Evolutionary conservation across 495 filamentous ascomycete genomes (phyloP).

Genomic region (Gamarada debralockiae): DNA sequence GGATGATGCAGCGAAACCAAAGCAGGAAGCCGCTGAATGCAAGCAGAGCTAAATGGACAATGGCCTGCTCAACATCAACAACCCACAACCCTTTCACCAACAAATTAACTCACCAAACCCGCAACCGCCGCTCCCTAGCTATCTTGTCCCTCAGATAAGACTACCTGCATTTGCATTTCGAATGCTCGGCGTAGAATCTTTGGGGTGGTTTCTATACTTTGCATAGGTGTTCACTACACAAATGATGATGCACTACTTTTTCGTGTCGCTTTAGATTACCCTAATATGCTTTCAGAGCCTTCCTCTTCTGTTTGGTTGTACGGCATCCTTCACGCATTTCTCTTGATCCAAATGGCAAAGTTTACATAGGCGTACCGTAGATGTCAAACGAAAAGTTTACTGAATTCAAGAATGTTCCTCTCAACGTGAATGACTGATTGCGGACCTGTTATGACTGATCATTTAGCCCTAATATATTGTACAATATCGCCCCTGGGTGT

Average conservation of each 20-base stretch:
- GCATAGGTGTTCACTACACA: slow-evolving; percentile 9
- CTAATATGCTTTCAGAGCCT: slow-evolving; percentile 19
- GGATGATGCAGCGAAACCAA: slow-evolving; percentile 95
- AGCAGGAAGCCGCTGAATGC: slow-evolving; percentile 98
- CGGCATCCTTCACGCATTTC: slow-evolving; percentile 12
- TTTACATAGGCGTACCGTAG: slow-evolving; percentile 20
- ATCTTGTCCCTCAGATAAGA: not conserved
- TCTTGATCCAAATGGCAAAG: slow-evolving; percentile 13
- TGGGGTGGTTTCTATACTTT: slow-evolving; percentile 1
- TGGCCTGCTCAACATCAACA: not conserved
- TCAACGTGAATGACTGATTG: too few relatives aligned
- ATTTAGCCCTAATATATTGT: too few relatives aligned
- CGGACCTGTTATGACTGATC: too few relatives aligned
- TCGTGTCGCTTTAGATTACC: slow-evolving; percentile 19
- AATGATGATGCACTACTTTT: slow-evolving; percentile 11
- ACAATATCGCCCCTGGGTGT: too few relatives aligned
- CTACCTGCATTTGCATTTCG: slow-evolving; percentile 2
- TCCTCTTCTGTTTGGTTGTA: slow-evolving; percentile 8
- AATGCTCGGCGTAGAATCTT: slow-evolving; percentile 9
- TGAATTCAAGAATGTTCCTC: not conserved
- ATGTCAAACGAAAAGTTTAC: slow-evolving; percentile 15
- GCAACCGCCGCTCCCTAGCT: not conserved
- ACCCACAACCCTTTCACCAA: not conserved
- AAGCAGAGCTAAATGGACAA: slow-evolving; percentile 81
- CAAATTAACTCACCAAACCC: not conserved